Evolutionary conservation across 257 asterid species (phyloP), one percentile per base, ranked within the genome.

Genomic region (Solanum corneliomulleri): DNA sequence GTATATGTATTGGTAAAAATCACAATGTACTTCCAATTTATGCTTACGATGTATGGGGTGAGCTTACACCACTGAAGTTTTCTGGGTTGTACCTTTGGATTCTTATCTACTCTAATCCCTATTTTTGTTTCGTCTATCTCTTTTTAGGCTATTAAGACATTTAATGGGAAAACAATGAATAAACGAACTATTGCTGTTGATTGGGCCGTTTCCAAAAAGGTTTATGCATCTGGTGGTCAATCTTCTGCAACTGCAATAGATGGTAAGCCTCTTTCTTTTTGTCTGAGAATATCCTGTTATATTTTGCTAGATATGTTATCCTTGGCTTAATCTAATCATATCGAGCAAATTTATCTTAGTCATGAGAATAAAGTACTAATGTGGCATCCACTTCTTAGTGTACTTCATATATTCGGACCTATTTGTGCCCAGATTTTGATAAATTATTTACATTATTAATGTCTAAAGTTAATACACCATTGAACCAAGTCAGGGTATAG

Each of bases 131-230:
- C 45, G 41, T 76, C 64, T 77, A 58, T 85, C 31, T 74, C 86
- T 81, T 81, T 83, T 90, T 94, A 97, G 99, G 98, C 94, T 84
- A 94, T 97, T 84, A 84, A 92, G 94, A 93, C 90, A 85, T 92
- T 95, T 88, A 97, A 94, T 84, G 99, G 99, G 76, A 93, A 94
- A 88, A 86, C 21, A 7, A 86, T 95, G 89, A 96, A 94, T 86
- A 92, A 89, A 88, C 93, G 99, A 88, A 93, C 95, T 58, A 91
- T 97, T 87, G 99, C 99, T 86, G 96, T 95, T 92, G 99, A 97
- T 89, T 95, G 99, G 99, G 98, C 98, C 84, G 92, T 97, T 58
- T 89, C 98, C 7, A 97, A 95, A 87, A 94, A 94, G 86, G 85
- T 97, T 77, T 97, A 93, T 90, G 90, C 95, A 25, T 68, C 92